These are phyloP conservation scores for Hygrocybe punicea DNA, from an alignment of 768 basidiomycete species.

Conservation along the genomic window DNA sequence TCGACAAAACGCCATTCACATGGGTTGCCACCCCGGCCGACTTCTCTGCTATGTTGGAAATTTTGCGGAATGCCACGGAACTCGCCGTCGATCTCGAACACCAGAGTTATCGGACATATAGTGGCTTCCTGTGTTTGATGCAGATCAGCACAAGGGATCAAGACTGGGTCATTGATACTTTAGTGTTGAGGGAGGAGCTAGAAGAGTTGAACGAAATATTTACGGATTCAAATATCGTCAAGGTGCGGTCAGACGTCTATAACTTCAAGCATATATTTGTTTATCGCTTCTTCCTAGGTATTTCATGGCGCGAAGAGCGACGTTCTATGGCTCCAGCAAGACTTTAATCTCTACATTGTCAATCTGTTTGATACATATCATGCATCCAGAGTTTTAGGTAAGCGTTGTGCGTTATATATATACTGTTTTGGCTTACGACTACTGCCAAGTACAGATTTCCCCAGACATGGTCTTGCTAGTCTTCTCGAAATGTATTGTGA, in stretches of 20 bases:
- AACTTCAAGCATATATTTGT: neutral
- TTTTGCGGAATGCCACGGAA: slow-evolving; percentile 63
- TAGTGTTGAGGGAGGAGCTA: slow-evolving; percentile 71
- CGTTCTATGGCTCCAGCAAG: slow-evolving; percentile 93
- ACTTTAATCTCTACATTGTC: slow-evolving; percentile 91
- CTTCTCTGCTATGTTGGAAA: slow-evolving; percentile 61
- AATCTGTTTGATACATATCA: slow-evolving; percentile 98
- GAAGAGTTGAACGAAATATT: slow-evolving; percentile 78
- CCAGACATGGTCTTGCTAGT: slow-evolving; percentile 77
- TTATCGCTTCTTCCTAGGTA: slow-evolving; percentile 46
- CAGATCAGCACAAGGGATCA: slow-evolving; percentile 79
- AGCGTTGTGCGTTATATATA: slow-evolving; percentile 1
- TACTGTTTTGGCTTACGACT: neutral
- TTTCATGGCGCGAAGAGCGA: slow-evolving; percentile 95
- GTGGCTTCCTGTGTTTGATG: slow-evolving; percentile 90
- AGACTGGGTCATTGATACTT: slow-evolving; percentile 85
- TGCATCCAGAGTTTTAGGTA: slow-evolving; percentile 82
- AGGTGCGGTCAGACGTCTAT: slow-evolving; percentile 48
- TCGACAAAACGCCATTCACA: slow-evolving; percentile 64
- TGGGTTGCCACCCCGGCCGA: slow-evolving; percentile 62
- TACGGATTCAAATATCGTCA: slow-evolving; percentile 78
- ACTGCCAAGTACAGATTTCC: slow-evolving; percentile 56
- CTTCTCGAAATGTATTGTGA: slow-evolving; percentile 87
- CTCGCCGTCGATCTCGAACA: slow-evolving; percentile 95
- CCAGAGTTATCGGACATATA: slow-evolving; percentile 81